These are phyloP conservation scores for Lagerstroemia speciosa DNA, from an alignment of 345 rosid species.

Conservation along the genomic window DNA sequence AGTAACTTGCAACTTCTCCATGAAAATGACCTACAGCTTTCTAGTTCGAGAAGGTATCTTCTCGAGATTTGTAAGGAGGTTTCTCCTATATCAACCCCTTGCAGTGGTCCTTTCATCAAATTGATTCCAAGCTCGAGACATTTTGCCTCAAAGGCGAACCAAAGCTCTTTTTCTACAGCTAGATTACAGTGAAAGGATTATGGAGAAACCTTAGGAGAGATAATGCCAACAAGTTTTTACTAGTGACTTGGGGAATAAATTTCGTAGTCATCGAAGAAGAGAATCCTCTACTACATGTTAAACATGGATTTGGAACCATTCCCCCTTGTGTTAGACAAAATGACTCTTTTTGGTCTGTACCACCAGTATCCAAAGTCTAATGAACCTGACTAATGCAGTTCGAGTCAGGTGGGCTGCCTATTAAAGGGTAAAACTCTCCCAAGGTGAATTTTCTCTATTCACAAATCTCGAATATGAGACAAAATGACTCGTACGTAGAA, in stretches of 20 bases:
- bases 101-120: background rate
- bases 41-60: background rate
- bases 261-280: background rate
- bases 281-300: background rate
- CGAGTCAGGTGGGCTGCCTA: too few species aligned
- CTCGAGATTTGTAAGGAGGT: background rate
- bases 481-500: too few species aligned
- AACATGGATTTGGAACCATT: background rate
- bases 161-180: background rate
- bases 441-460: too few species aligned
- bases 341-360: too few species aligned
- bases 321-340: too few species aligned
- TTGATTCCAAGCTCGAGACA: background rate
- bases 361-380: too few species aligned
- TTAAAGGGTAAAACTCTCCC: too few species aligned
- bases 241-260: background rate
- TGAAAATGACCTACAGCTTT: too few species aligned
- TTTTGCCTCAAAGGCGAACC: background rate
- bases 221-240: background rate
- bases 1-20: too few species aligned
- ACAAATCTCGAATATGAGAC: too few species aligned
- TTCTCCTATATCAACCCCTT: background rate
- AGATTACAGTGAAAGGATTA: background rate
- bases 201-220: background rate
- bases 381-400: too few species aligned